Conservation (phyloP, 2,329 filamentous ascomycete genomes). For the Monosporascus sp. region DNA sequence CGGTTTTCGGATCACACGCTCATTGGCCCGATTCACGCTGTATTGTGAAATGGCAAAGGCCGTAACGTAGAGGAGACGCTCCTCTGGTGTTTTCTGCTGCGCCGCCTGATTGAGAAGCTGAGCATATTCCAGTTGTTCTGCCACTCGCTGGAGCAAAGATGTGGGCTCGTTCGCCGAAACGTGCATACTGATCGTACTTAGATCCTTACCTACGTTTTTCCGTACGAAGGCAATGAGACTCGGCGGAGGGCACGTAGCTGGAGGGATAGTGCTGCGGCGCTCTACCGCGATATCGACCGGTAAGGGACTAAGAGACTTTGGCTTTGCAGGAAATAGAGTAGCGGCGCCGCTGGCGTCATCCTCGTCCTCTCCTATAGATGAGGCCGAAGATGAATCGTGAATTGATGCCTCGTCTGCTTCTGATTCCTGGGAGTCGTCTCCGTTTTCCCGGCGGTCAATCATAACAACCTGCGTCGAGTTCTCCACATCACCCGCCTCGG, state of each 20-base stretch:
- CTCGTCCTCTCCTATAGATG: constrained; percentile 56
- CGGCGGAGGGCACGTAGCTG: constrained; percentile 74
- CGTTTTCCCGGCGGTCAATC: constrained; percentile 64
- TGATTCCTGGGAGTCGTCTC: constrained; percentile 56
- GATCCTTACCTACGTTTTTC: constrained; percentile 96
- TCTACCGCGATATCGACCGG: constrained; percentile 61
- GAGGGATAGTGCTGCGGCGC: constrained; percentile 65
- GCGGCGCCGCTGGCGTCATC: constrained; percentile 54
- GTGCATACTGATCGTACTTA: constrained; percentile 96
- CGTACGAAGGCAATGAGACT: constrained; percentile 90
- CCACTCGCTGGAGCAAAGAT: constrained; percentile 80
- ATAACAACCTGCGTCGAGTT: constrained; percentile 63
- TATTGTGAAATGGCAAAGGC: constrained; percentile 89
- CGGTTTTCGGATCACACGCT: constrained; percentile 88
- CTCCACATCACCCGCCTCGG: constrained; percentile 59
- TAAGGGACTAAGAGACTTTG: constrained; percentile 71
- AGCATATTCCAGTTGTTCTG: constrained; percentile 89
- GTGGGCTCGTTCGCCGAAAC: constrained; percentile 93
- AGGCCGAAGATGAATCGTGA: constrained; percentile 52
- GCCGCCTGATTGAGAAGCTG: constrained; percentile 74
- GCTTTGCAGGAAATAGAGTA: constrained; percentile 68
- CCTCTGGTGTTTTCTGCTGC: constrained; percentile 51
- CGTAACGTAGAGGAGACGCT: constrained; percentile 77
- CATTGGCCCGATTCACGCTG: constrained; percentile 75
- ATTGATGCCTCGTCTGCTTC: constrained; percentile 51